Evolutionary conservation across 2,329 filamentous ascomycete genomes (phyloP).

Genomic region (Fusarium sublunatum): DNA sequence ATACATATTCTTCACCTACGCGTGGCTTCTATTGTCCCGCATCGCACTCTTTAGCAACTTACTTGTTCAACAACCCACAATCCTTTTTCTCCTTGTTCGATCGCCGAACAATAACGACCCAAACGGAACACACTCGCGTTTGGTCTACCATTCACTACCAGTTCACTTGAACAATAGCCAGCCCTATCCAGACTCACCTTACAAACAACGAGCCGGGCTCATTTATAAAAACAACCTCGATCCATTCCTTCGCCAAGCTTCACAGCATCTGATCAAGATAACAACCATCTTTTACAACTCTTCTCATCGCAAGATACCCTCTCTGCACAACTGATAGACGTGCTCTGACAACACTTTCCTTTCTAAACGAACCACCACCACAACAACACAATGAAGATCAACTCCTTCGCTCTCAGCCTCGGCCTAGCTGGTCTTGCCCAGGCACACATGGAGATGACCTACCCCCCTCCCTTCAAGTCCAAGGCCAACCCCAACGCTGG

Average conservation of each 20-base stretch:
- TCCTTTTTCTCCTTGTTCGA: slow-evolving; percentile 35
- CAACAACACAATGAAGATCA: slow-evolving; percentile 54
- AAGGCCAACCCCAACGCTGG: slow-evolving; percentile 61
- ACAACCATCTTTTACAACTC: slow-evolving; percentile 6
- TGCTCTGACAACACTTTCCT: slow-evolving; percentile 18
- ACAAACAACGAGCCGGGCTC: slow-evolving; percentile 24
- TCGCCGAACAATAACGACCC: slow-evolving; percentile 25
- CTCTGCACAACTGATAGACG: slow-evolving; percentile 20
- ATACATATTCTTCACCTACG: slow-evolving; percentile 20
- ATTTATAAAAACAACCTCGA: slow-evolving; percentile 26
- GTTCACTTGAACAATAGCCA: slow-evolving; percentile 36
- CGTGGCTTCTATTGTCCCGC: slow-evolving; percentile 27
- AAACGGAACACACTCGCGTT: slow-evolving; percentile 24
- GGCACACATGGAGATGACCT: slow-evolving; percentile 68
- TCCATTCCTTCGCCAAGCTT: slow-evolving; percentile 23
- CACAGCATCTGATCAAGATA: slow-evolving; percentile 17
- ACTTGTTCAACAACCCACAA: slow-evolving; percentile 33
- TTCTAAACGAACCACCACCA: slow-evolving; percentile 1
- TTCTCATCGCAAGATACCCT: slow-evolving; percentile 30
- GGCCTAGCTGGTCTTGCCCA: slow-evolving; percentile 57
- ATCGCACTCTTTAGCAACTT: slow-evolving; percentile 30
- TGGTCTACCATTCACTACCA: slow-evolving; percentile 29
- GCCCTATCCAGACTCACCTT: slow-evolving; percentile 7
- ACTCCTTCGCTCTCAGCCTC: slow-evolving; percentile 55
- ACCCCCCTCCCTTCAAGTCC: slow-evolving; percentile 64